Conservation (phyloP, 2,329 filamentous ascomycete genomes). For the Ceratocystis diversiconidia region DNA sequence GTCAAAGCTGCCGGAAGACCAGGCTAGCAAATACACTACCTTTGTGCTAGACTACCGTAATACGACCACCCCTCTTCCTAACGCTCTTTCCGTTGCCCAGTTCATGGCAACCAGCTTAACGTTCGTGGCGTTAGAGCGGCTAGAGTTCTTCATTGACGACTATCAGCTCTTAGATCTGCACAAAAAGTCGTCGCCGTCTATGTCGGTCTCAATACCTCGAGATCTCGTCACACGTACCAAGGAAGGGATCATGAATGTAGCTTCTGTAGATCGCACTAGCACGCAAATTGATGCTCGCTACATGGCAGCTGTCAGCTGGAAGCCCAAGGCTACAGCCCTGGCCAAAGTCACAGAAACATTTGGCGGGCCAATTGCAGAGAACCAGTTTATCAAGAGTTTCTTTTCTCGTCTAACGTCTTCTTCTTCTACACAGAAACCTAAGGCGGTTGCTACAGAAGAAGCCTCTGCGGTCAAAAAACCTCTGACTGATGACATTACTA, state of each 20-base stretch:
- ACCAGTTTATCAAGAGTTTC: slow-evolving; percentile 59
- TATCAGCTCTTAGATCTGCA: slow-evolving; percentile 63
- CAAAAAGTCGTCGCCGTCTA: slow-evolving; percentile 74
- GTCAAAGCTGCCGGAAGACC: slow-evolving; percentile 53
- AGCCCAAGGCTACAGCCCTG: slow-evolving; percentile 35
- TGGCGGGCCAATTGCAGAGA: slow-evolving; percentile 34
- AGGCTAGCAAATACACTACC: slow-evolving; percentile 60
- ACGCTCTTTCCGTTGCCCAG: slow-evolving; percentile 72
- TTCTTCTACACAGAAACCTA: slow-evolving; percentile 37
- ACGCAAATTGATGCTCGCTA: slow-evolving; percentile 85
- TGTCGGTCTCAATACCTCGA: slow-evolving; percentile 56
- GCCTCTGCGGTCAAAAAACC: slow-evolving; percentile 41
- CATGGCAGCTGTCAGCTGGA: slow-evolving; percentile 81
- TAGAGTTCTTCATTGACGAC: slow-evolving; percentile 85
- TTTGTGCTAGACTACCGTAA: slow-evolving; percentile 93
- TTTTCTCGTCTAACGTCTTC: slow-evolving; percentile 56
- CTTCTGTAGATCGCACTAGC: slow-evolving; percentile 66
- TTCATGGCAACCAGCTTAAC: slow-evolving; percentile 92
- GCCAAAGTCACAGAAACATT: slow-evolving; percentile 36
- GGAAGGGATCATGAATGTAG: slow-evolving; percentile 78
- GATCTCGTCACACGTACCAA: slow-evolving; percentile 71
- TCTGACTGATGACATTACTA: slow-evolving; percentile 57
- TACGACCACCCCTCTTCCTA: slow-evolving; percentile 70
- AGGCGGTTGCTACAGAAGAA: slow-evolving; percentile 40
- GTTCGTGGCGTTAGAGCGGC: slow-evolving; percentile 75